Evolutionary conservation across 2,329 filamentous ascomycete species (phyloP).

Genomic region (Cladorrhinum sp.): DNA sequence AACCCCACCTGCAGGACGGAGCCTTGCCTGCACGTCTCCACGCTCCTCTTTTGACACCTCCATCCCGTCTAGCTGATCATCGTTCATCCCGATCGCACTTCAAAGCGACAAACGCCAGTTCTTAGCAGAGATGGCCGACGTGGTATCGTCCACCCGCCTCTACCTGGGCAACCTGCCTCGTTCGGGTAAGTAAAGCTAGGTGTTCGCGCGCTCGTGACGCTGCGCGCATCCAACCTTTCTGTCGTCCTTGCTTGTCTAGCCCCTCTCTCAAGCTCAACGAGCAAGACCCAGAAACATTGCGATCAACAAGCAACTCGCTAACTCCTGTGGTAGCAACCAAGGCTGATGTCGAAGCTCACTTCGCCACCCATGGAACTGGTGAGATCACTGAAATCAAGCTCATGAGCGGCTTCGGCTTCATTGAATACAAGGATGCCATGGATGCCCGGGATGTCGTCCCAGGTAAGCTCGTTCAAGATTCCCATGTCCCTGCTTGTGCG

Average conservation of each 20-base stretch:
- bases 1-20: slow-evolving; percentile 19
- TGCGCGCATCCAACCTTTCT: neutral
- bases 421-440: slow-evolving; percentile 98
- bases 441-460: slow-evolving; percentile 98
- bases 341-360: slow-evolving; percentile 93
- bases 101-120: slow-evolving; percentile 5
- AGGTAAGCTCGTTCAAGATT: slow-evolving; percentile 58
- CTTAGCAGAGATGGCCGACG: slow-evolving; percentile 68
- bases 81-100: slow-evolving; percentile 12
- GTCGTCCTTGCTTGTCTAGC: neutral
- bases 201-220: neutral
- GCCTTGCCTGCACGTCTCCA: slow-evolving; percentile 17
- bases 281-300: neutral
- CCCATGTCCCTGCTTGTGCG: slow-evolving; percentile 18
- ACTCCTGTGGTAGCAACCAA: slow-evolving; percentile 74
- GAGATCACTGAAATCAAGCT: slow-evolving; percentile 99
- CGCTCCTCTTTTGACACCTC: slow-evolving; percentile 11
- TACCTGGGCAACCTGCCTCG: slow-evolving; percentile 98
- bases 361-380: slow-evolving; percentile 91
- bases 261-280: neutral
- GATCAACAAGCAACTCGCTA: slow-evolving; percentile 32
- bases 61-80: slow-evolving; percentile 7
- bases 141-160: slow-evolving; percentile 81
- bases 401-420: slow-evolving; percentile 99
- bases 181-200: slow-evolving; percentile 70